phyloP scores from a whole-genome alignment of 768 basidiomycete species.

The Phlebiopsis flavidoalba region DNA sequence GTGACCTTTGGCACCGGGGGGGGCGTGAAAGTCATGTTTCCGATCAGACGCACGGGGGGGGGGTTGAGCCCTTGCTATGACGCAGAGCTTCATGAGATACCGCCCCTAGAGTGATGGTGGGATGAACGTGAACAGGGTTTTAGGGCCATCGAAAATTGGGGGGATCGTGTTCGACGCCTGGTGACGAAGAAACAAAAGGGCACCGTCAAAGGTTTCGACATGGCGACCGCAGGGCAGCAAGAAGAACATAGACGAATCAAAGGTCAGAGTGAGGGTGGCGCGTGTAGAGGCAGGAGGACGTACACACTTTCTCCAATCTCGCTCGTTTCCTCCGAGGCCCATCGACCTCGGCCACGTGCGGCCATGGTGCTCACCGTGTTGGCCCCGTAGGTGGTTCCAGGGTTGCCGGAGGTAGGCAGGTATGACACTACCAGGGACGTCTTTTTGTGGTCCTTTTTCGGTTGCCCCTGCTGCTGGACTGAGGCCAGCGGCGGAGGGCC shows the following conservation, averaged over 20 bases:
- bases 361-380: constrained; percentile 42
- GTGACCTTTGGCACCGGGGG: too few relatives aligned
- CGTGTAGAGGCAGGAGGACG: constrained; percentile 27
- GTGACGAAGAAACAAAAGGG: not conserved
- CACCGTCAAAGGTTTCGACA: constrained; percentile 10
- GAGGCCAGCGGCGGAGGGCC: constrained; percentile 76
- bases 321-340: constrained; percentile 69
- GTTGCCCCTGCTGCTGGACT: constrained; percentile 51
- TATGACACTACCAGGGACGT: constrained; percentile 66
- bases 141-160: not conserved
- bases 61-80: constrained; percentile 22
- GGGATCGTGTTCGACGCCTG: not conserved
- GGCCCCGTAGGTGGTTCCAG: constrained; percentile 81
- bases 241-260: not conserved
- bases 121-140: not conserved
- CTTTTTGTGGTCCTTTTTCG: constrained; percentile 80
- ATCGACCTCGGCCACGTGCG: constrained; percentile 50
- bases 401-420: constrained; percentile 75
- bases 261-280: constrained; percentile 18
- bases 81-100: constrained; percentile 6
- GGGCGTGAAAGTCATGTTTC: constrained; percentile 12
- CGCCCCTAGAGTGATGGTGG: not conserved
- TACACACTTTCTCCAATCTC: constrained; percentile 74
- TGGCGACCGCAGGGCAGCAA: not conserved
- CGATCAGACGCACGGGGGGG: constrained; percentile 25